Base-by-base conservation (phyloP, 208 protist genomes). In the Crithidia sp. region DNA sequence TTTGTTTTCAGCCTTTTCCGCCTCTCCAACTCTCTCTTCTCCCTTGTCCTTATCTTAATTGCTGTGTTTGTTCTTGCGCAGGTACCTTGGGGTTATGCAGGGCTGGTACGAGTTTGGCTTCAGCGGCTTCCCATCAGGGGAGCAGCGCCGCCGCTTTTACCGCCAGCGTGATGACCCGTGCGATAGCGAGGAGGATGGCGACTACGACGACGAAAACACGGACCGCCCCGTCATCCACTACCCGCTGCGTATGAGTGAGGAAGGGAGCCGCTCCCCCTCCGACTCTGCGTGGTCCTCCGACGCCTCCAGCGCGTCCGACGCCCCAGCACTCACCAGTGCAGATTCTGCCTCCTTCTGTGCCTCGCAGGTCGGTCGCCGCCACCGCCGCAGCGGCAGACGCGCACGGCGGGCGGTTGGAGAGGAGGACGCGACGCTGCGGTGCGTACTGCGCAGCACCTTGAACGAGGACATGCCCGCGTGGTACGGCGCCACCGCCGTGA, bases 101-200 rank as follows among this genome's bases (percentile, higher is more conserved):
- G 83, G 81, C 45, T 95, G 91, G 91, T 95, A 88, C 78, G 79
- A 92, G 39, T 95, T 94, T 72, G 91, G 91, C 54, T 95, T 87
- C 79, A 81, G 90, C 72, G 88, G 91, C 9, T 95, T 92, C 53
- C 91, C 91, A 10, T 81, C 81, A 36, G 91, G 91, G 4, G 91
- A 92, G 58, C 79, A 83, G 64, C 81, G 91, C 12, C 78, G 78
- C n/a, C 88, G 87, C 68, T 96, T 96, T 64, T 96, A 90, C 65
- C 82, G 89, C 44, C 88, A 96, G 68, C 86, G 91, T 41, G 91
- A 96, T 59, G 91, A 96, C 65, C 86, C 86, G 4, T 93, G 88
- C 74, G 87, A 89, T 53, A 96, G 91, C 76, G 88, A 94, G 67
- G 91, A 96, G 69, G 91, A 96, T 45, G 59, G 76, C 40, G 86